Base-by-base conservation (phyloP, 108 stramenopile species). In the Nitzschia inconspicua region DNA sequence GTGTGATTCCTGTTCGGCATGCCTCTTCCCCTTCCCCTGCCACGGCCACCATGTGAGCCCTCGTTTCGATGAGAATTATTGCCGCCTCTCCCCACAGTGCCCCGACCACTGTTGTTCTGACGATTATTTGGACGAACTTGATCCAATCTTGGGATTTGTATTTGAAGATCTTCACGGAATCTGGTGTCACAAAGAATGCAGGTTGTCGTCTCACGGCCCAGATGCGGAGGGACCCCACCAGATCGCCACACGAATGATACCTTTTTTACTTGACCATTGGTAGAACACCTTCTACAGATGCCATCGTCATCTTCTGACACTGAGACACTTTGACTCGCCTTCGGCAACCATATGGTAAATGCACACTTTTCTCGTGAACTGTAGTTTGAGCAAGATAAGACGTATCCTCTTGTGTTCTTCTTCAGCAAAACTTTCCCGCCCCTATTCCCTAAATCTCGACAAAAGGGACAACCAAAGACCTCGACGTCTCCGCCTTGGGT, bases 151-250 rank as follows among this genome's bases (percentile, higher is more conserved):
- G 91, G 91, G 10, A 93, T 56, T 6, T 57, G 40, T 23, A 94
- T 77, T 27, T 85, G 39, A 53, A 90, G 54, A 25, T 89, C 88
- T 52, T 66, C 65, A 54, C 75, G 79, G 43, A 94, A 84, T 5
- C 57, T 44, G 19, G 71, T 47, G 66, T 94, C 86, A 58, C 93
- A 94, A 8, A 94, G 63, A 32, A 91, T 47, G 59, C 93, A 94
- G 25, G 68, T 69, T 9, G 66, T 75, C 32, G 57, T 58, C 58
- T 76, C 77, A 3, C 69, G 60, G 27, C 81, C 85, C 36, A 85
- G 72, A 49, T 87, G 85, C 3, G 89, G 86, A 26, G 88, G 93
- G n/a, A 91, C 89, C 53, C 79, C 83, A 6, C 89, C 93, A 25
- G 77, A 66, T 31, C 76, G 89, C 86, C 88, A 91, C 19, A 60